Percentiles rank a stretch among this genome's conserved stretches.
Conservation (phyloP, 2,329 filamentous ascomycete species). For the Aureobasidium pullulans region DNA sequence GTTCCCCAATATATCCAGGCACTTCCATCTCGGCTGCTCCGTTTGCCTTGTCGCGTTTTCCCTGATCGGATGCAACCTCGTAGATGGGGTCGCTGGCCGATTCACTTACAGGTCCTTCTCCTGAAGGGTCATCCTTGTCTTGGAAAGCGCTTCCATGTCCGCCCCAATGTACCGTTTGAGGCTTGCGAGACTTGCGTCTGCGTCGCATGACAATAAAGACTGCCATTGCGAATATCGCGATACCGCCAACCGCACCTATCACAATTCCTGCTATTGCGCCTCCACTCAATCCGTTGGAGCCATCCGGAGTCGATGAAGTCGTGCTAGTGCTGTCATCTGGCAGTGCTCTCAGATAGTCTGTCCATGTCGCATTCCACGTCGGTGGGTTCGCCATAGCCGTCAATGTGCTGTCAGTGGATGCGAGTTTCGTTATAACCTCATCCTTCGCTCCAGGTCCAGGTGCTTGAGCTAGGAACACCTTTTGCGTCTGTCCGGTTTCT, state of each 20-base stretch:
- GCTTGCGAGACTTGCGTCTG: neutral
- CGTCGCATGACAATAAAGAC: neutral
- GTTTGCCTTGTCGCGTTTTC: neutral
- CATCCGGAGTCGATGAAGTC: neutral
- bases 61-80: neutral
- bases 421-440: neutral
- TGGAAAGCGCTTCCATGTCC: neutral
- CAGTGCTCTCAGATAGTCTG: neutral
- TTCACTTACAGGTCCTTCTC: neutral
- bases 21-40: neutral
- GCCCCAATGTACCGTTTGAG: neutral
- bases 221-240: neutral
- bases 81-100: neutral
- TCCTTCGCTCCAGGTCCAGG: neutral
- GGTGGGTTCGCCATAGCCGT: slow-evolving; percentile 7
- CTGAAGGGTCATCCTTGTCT: neutral
- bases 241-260: neutral
- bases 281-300: neutral
- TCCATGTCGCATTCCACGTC: slow-evolving; percentile 1
- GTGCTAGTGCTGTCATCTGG: neutral
- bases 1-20: neutral
- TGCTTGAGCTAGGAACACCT: neutral
- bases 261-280: slow-evolving; percentile 1
- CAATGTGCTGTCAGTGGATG: neutral
- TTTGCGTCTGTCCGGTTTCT: neutral